These are phyloP conservation scores for Vaucheria bursata DNA, from an alignment of 352 stramenopile genomes.

Conservation along the genomic window DNA sequence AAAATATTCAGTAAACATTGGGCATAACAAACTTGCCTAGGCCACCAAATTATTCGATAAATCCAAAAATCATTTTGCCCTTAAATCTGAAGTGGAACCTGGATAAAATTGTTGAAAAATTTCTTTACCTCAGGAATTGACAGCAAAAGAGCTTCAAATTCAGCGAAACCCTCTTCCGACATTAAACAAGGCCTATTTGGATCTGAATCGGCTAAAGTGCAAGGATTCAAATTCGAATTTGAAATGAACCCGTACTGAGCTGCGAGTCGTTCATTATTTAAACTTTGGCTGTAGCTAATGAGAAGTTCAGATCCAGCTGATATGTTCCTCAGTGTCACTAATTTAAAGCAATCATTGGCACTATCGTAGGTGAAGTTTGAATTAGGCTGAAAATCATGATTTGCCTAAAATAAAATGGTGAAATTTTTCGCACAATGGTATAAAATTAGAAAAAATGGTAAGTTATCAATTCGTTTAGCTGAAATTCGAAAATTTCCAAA, in stretches of 20 bases:
- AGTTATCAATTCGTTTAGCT: neutral
- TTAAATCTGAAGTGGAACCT: neutral
- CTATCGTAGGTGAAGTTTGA: conserved; percentile 41
- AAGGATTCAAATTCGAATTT: neutral
- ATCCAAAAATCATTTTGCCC: neutral
- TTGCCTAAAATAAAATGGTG: conserved; percentile 18
- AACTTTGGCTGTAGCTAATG: conserved; percentile 26
- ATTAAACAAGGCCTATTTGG: neutral
- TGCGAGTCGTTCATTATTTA: conserved; percentile 28
- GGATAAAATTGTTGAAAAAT: neutral
- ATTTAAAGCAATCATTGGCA: conserved; percentile 13
- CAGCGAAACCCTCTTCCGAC: neutral
- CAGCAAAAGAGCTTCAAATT: neutral
- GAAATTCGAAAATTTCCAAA: neutral
- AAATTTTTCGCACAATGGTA: neutral
- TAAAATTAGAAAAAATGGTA: neutral
- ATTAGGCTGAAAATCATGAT: conserved; percentile 25
- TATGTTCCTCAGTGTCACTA: conserved; percentile 23
- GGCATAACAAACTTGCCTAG: too few relatives aligned
- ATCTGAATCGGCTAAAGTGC: neutral
- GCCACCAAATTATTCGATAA: neutral
- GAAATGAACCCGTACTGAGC: conserved; percentile 39
- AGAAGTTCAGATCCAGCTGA: conserved; percentile 16
- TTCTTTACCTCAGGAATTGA: neutral
- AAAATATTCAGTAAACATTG: too few relatives aligned